Evolutionary conservation across 2,329 filamentous ascomycete species (phyloP).

Genomic region (Simplicillium aogashimaense): DNA sequence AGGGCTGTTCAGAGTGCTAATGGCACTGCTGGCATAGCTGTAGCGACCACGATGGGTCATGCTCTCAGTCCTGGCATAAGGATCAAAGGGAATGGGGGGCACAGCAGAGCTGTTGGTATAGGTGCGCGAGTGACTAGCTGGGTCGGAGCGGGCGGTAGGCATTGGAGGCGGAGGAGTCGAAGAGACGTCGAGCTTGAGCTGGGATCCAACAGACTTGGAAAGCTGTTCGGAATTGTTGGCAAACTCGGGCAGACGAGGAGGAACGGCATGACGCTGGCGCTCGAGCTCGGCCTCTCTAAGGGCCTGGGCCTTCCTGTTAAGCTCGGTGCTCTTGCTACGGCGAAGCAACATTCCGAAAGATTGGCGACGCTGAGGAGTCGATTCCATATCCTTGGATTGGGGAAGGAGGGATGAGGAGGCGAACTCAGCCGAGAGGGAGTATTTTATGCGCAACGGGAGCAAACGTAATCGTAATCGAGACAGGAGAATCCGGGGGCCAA

Average conservation of each 20-base stretch:
- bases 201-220: constrained; percentile 35
- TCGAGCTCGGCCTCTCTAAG: constrained; percentile 39
- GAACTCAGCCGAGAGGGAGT: background rate
- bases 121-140: constrained; percentile 28
- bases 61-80: constrained; percentile 78
- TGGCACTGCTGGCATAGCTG: constrained; percentile 87
- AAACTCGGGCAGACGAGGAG: constrained; percentile 40
- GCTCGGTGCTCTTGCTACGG: constrained; percentile 57
- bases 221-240: constrained; percentile 35
- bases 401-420: constrained; percentile 16
- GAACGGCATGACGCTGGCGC: constrained; percentile 36
- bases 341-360: constrained; percentile 50
- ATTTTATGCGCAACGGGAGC: constrained; percentile 3
- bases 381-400: background rate
- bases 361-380: constrained; percentile 30
- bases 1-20: constrained; percentile 88
- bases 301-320: constrained; percentile 52
- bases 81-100: constrained; percentile 48
- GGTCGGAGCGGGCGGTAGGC: constrained; percentile 10
- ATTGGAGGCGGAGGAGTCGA: constrained; percentile 29
- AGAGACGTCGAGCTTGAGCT: constrained; percentile 53
- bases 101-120: constrained; percentile 30
- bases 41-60: constrained; percentile 95
- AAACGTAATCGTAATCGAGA: background rate
- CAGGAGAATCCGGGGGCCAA: constrained; percentile 4